Base-by-base conservation (phyloP, 106 monocot genomes). In the Dioscorea zingiberensis region DNA sequence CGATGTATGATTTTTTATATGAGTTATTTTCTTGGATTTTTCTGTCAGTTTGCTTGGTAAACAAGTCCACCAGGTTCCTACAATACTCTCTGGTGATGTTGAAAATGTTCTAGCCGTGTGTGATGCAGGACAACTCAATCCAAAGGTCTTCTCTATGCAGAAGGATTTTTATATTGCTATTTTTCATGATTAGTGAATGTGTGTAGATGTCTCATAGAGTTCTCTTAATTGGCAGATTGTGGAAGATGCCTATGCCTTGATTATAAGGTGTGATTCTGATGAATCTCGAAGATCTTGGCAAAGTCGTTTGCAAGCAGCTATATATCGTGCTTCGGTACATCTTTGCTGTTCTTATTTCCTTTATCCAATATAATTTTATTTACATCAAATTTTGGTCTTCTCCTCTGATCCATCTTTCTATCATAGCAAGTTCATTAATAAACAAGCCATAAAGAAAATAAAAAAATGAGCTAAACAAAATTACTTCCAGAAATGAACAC, bases 241-340 rank as follows among this genome's bases (percentile, higher is more conserved):
- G 24, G 93, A 98, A 86, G 89, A 89, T 84, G 61, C n/a, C 53
- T 86, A 71, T 78, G 84, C 88, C 45, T 71, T 89, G 69, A 82
- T 93, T 73, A 74, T 98, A 47, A 75, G 73, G 13, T 86, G 76
- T 66, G 86, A 88, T 60, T 69, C 61, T 76, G 77, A 84, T 61
- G 92, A 98, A 69, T 67, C 67, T 59, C 51, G 73, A 24, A 86
- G 71, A 44, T 78, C 69, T 8, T 98, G 98, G 98, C 86, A 93
- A 44, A 89, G 69, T 60, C 85, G 88, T 27, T 54, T 98, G 61
- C 98, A 98, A 75, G 92, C 76, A 58, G 84, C 98, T 44, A 89
- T 88, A 67, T 98, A 98, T 80, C 98, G 98, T 71, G 79, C 86
- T 78, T 93, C 98, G 71, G 98, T 98, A 93, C 47, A 3, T 27